Evolutionary conservation across 2,329 filamentous ascomycete genomes (phyloP), one percentile per base, ranked within the genome.

Genomic region (Ophiostoma sp.): DNA sequence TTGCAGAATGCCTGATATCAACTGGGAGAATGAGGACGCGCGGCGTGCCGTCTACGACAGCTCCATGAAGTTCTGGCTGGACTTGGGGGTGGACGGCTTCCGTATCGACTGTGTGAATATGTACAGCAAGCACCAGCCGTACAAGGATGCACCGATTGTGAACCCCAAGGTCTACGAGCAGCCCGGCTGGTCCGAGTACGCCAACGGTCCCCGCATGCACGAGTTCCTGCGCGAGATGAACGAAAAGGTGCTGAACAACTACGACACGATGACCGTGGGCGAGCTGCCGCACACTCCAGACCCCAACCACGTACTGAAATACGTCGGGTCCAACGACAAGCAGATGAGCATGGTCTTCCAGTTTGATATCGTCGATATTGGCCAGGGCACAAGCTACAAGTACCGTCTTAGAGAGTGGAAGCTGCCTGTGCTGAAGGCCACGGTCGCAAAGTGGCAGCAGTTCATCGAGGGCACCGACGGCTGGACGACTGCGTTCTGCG

Each of bases 61-160:
- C 16, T 83, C 89, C 5, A 90, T 93, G 84, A 83, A 85, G 42
- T 95, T 93, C 76, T 95, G 92, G 92, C 83, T 95, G 0, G 80
- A 90, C 65, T 84, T 85, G 44, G 91, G 90, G 2, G 87, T 90
- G 0, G 85, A 89, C 64, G 89, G 89, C 3, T 92, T 91, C 79
- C 83, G 89, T n/a, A 84, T 91, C 77, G 89, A 92, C 73, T 88
- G 89, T 0, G 88, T 91, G 76, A 91, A 91, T 76, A 84, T 89
- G 78, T 89, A 90, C 74, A 88, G 85, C 74, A 91, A 91, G 74
- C 81, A 82, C 0, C 80, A 81, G 2, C 79, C 78, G 1, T 85
- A 71, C 67, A 83, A 82, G 0, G 85, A 89, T 71, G 87, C 86
- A 0, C 83, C 85, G 0, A 66, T 73, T 6, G 66, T 71, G 47